phyloP scores from a whole-genome alignment of 208 protist genomes.

The Wallacemonas sp. region DNA sequence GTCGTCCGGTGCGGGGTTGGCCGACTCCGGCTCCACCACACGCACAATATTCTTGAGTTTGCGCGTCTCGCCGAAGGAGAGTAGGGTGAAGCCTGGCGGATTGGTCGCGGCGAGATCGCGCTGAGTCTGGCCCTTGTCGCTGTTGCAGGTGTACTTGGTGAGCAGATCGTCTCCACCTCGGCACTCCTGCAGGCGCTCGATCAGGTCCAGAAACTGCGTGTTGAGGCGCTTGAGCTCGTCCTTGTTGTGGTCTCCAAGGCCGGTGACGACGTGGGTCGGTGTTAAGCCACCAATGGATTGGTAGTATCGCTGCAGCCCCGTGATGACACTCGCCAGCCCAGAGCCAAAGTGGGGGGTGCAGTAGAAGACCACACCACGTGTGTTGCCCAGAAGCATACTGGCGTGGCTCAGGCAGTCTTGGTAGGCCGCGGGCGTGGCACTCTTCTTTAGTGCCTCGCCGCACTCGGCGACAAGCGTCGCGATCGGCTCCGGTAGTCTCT shows the following conservation, averaged over 20 bases:
- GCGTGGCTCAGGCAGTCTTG: constrained; percentile 11
- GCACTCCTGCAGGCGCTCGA: constrained; percentile 27
- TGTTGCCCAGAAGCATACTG: constrained; percentile 30
- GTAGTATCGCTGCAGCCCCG: constrained; percentile 56
- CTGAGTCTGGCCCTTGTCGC: neutral
- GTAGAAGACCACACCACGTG: constrained; percentile 73
- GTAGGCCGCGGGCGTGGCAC: neutral
- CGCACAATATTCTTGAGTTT: constrained; percentile 52
- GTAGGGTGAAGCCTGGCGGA: constrained; percentile 14
- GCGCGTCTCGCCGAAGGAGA: constrained; percentile 63
- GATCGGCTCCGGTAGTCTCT: constrained; percentile 6
- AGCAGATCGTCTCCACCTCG: constrained; percentile 20
- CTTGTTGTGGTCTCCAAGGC: constrained; percentile 62
- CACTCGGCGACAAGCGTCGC: neutral
- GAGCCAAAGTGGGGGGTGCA: constrained; percentile 76
- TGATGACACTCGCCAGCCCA: constrained; percentile 55
- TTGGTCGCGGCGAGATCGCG: neutral
- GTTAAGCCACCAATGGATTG: constrained; percentile 48
- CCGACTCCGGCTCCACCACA: constrained; percentile 62
- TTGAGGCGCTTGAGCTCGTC: constrained; percentile 42
- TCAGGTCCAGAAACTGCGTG: constrained; percentile 52
- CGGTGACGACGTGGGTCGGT: constrained; percentile 55
- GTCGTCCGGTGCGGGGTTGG: constrained; percentile 56
- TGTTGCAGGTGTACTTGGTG: constrained; percentile 1
- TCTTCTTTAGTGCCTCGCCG: neutral